Evolutionary conservation across 1,284 basidiomycete genomes (phyloP).

Genomic region (Ustilago nuda): DNA sequence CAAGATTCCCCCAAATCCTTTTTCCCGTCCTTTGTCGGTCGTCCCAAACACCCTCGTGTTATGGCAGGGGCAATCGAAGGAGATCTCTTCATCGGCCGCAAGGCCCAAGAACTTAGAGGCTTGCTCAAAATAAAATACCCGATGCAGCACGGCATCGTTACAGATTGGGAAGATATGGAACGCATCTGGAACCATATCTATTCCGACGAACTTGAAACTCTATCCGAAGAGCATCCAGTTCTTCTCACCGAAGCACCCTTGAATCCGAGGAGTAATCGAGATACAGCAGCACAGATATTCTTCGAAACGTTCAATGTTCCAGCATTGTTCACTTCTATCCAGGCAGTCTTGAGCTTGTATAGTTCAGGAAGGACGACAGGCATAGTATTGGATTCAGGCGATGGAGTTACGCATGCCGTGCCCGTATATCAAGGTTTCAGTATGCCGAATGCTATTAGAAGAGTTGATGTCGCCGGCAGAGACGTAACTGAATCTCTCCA

Average conservation of each 20-base stretch:
- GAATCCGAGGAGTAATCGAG: conserved; percentile 91
- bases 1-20: conserved; percentile 67
- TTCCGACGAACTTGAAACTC: conserved; percentile 65
- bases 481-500: conserved; percentile 95
- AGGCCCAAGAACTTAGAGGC: conserved; percentile 67
- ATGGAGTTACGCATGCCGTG: conserved; percentile 98
- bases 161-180: conserved; percentile 69
- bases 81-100: conserved; percentile 67
- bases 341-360: conserved; percentile 96
- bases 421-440: conserved; percentile 99
- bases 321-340: conserved; percentile 94
- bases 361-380: conserved; percentile 99
- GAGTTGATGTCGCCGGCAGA: conserved; percentile 95
- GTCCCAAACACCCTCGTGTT: conserved; percentile 66
- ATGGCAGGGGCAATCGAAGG: conserved; percentile 69
- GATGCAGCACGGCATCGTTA: conserved; percentile 69
- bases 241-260: conserved; percentile 90
- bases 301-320: conserved; percentile 99
- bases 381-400: conserved; percentile 97
- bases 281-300: conserved; percentile 97
- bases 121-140: conserved; percentile 67
- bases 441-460: conserved; percentile 96
- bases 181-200: conserved; percentile 68
- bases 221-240: conserved; percentile 83
- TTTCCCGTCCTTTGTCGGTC: conserved; percentile 67